Evolutionary conservation across 2,329 filamentous ascomycete genomes (phyloP), one percentile per base, ranked within the genome.

Genomic region (Neofusicoccum laricinum): DNA sequence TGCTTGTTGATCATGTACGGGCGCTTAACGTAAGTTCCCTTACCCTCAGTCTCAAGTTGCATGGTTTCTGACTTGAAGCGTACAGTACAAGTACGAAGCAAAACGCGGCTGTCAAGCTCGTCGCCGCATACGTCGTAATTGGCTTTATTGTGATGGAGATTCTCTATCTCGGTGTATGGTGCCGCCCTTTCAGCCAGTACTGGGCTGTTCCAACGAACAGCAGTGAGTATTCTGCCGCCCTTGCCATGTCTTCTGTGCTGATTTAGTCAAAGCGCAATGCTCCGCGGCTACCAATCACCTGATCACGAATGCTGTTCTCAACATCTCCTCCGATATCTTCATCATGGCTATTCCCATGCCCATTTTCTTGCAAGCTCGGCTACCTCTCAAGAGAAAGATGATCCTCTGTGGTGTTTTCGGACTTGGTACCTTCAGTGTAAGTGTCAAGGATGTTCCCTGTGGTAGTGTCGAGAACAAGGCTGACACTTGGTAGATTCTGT

Each of bases 351-450:
- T 82, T 32, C 80, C 80, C 3, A 73, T 82, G 64, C 80, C 80
- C 0, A 77, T 83, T 61, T 77, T 82, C 46, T 71, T 82, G 64
- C 73, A 77, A 61, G 75, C 79, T 53, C 71, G 75, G 11, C 67
- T 83, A 14, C 80, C 79, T 0, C 73, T 69, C 64, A 76, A 78
- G 65, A 80, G 84, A 64, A 88, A 88, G 70, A 57, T 83, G 0
- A 79, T 85, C 0, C 75, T 88, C 0, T 79, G 83, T 50, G 78
- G 76, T 34, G 80, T 88, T 34, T 88, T 89, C 71, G 77, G 81
- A 2, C 77, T 88, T 2, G 86, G 86, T 36, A 68, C 70, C 30
- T 59, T 59, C 25, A 59, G 55, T 21, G 55, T 46, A 46, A n/a
- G 55, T n/a, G 3, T 30, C 41, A 3, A 66, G 64, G 69, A 64